Conservation (phyloP, 2,329 filamentous ascomycete genomes). For the Aureobasidium sp. region DNA sequence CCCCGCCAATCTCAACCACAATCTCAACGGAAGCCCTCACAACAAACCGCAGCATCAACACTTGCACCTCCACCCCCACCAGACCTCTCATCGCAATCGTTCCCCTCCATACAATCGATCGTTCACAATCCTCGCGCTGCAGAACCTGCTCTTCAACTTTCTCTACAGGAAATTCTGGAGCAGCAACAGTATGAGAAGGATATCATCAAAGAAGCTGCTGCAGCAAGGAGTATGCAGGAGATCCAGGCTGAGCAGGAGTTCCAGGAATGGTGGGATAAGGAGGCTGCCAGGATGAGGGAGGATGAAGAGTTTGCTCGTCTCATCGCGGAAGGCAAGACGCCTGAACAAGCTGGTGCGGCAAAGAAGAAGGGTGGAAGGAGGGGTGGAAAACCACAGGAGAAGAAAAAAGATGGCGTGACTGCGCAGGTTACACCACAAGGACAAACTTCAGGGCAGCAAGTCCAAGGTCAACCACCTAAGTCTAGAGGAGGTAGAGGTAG, state of each 20-base stretch:
- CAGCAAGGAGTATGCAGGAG: conserved; percentile 80
- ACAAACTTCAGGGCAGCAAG: not conserved
- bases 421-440: not conserved
- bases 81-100: conserved; percentile 26
- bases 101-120: conserved; percentile 35
- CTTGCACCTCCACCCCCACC: conserved; percentile 18
- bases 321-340: not conserved
- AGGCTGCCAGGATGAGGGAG: conserved; percentile 55
- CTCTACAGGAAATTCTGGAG: conserved; percentile 79
- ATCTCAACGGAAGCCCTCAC: conserved; percentile 3
- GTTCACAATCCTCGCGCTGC: conserved; percentile 49
- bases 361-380: conserved; percentile 18
- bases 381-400: conserved; percentile 15
- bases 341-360: not conserved
- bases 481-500: not conserved
- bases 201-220: conserved; percentile 68
- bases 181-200: conserved; percentile 82
- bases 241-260: conserved; percentile 97
- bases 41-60: not conserved
- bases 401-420: conserved; percentile 10
- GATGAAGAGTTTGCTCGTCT: conserved; percentile 15
- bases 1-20: not conserved
- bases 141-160: conserved; percentile 59
- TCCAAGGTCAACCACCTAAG: not conserved
- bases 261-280: conserved; percentile 91